These are phyloP conservation scores for Tephrocybe rancida DNA, from an alignment of 768 basidiomycete genomes.

Conservation along the genomic window DNA sequence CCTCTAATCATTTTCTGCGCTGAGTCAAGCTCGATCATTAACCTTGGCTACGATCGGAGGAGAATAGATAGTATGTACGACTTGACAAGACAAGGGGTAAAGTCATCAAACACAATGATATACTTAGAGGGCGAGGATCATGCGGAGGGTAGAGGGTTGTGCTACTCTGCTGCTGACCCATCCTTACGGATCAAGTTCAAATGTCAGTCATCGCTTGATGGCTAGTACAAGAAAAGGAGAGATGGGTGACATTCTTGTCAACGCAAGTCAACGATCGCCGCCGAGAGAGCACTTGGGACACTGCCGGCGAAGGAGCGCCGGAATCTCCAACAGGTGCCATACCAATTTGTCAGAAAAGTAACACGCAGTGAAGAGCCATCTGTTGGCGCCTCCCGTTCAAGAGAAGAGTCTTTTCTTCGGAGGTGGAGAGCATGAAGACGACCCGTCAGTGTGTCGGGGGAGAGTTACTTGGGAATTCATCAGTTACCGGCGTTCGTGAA, in stretches of 20 bases:
- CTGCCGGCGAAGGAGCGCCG: not conserved
- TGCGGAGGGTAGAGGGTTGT: not conserved
- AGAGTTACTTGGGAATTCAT: not conserved
- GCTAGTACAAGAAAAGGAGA: not conserved
- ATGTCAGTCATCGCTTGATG: constrained; percentile 10
- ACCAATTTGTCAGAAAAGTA: constrained; percentile 10
- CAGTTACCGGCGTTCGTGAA: not conserved
- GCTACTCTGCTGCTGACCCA: not conserved
- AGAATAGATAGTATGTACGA: no score
- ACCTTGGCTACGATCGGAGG: not conserved
- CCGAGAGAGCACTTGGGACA: constrained; percentile 8
- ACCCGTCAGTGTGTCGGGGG: not conserved
- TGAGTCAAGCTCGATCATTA: no score
- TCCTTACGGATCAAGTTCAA: constrained; percentile 11
- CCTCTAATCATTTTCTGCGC: no score
- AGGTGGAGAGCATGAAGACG: not conserved
- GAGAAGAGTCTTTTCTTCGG: not conserved
- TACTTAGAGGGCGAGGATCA: not conserved
- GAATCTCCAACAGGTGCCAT: constrained; percentile 7
- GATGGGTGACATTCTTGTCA: not conserved
- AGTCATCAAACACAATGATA: not conserved
- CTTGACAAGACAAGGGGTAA: no score
- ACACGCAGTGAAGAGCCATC: not conserved
- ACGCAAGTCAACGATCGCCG: constrained; percentile 3
- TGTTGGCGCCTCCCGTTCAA: not conserved